These are phyloP conservation scores for Kockovaella imperatae DNA, from an alignment of 768 basidiomycete species.

Conservation along the genomic window DNA sequence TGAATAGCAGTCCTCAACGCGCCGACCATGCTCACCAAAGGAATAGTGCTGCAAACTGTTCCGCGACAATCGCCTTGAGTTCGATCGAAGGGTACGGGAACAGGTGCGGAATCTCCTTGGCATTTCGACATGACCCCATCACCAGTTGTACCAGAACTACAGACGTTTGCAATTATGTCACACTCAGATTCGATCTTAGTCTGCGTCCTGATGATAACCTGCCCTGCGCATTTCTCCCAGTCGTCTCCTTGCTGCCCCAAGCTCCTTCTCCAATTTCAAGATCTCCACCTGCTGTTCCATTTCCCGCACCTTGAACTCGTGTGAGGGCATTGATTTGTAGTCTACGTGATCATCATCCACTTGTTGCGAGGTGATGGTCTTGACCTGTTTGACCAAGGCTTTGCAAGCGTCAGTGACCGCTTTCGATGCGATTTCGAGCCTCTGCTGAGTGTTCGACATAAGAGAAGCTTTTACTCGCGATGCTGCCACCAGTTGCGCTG, in stretches of 20 bases:
- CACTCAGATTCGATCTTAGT: too few species aligned
- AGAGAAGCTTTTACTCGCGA: constrained; percentile 96
- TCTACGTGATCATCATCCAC: constrained; percentile 67
- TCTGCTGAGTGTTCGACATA: constrained; percentile 97
- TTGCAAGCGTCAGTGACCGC: constrained; percentile 97
- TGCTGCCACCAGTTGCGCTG: constrained; percentile 95
- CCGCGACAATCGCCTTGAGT: constrained; percentile 78
- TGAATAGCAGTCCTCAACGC: constrained; percentile 11
- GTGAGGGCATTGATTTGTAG: constrained; percentile 82
- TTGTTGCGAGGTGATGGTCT: constrained; percentile 82
- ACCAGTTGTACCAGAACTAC: background rate
- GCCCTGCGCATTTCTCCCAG: constrained; percentile 45
- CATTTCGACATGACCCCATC: too few species aligned
- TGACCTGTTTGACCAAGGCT: constrained; percentile 92
- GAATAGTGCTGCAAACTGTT: constrained; percentile 97
- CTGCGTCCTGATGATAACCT: constrained; percentile 39
- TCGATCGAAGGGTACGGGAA: constrained; percentile 74
- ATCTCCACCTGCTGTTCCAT: constrained; percentile 99
- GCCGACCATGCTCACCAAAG: background rate
- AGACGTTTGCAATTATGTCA: constrained; percentile 5
- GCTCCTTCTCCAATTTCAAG: constrained; percentile 87
- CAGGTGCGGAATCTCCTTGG: constrained; percentile 82
- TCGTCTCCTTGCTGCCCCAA: constrained; percentile 54
- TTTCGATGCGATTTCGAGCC: constrained; percentile 90
- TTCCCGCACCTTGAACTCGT: constrained; percentile 95